Evolutionary conservation across 306 rosid species (phyloP).

Genomic region (Myrica gale): DNA sequence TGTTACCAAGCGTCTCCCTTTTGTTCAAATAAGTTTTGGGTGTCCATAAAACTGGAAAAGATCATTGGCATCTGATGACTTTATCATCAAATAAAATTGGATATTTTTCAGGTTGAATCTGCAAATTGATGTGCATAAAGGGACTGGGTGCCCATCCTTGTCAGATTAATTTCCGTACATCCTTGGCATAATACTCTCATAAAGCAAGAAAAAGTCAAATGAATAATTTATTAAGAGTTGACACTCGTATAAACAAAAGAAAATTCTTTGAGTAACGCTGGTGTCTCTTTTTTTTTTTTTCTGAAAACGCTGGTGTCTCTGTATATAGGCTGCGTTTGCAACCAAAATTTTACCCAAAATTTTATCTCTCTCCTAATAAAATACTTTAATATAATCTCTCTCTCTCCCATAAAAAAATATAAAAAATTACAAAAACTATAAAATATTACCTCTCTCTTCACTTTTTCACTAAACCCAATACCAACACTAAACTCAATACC

Average conservation of each 20-base stretch:
- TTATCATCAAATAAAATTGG: not conserved
- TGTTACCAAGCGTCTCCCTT: constrained; percentile 2
- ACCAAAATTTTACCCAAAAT: no score
- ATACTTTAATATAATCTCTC: no score
- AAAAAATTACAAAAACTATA: no score
- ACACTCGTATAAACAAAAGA: not conserved
- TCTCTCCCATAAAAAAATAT: no score
- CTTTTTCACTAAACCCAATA: no score
- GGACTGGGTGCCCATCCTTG: constrained; percentile 14
- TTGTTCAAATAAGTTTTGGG: constrained; percentile 7
- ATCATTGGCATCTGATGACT: not conserved
- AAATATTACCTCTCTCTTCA: no score
- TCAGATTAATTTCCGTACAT: not conserved
- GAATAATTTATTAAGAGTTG: not conserved
- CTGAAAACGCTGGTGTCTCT: no score
- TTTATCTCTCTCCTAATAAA: no score
- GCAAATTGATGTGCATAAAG: not conserved
- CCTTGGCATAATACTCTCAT: not conserved
- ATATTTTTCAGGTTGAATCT: not conserved
- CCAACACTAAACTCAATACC: no score
- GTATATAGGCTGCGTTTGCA: no score
- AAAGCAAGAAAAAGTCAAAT: not conserved
- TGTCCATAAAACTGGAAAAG: constrained; percentile 17
- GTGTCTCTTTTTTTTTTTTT: no score
- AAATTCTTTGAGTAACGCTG: no score